Percentiles rank a stretch among this genome's conserved stretches.
Conservation (phyloP, 805 yeast genomes). For the Starmerella vaccinii region DNA sequence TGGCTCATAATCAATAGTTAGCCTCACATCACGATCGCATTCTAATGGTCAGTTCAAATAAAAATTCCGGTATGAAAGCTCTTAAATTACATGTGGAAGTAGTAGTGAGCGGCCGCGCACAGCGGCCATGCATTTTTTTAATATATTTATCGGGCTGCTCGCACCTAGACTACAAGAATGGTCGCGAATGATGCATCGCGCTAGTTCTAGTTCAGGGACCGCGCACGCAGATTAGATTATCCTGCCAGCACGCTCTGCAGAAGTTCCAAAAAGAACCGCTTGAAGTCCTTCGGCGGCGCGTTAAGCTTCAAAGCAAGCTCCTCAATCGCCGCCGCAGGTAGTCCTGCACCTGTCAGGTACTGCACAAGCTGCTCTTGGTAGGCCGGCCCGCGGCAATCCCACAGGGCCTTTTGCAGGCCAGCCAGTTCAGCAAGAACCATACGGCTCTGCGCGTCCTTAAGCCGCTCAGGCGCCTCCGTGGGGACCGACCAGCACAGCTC, state of each 20-base stretch:
- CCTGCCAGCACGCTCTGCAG: slow-evolving; percentile 9
- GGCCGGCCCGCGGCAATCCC: slow-evolving; percentile 37
- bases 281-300: slow-evolving; percentile 22
- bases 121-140: background rate
- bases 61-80: background rate
- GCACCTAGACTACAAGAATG: too few relatives aligned
- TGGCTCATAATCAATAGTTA: background rate
- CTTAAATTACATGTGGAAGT: background rate
- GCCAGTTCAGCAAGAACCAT: slow-evolving; percentile 67
- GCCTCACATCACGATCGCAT: background rate
- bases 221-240: background rate
- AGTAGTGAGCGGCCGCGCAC: background rate
- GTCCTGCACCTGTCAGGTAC: slow-evolving; percentile 23
- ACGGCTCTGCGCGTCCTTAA: slow-evolving; percentile 69
- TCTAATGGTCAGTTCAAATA: background rate
- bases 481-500: slow-evolving; percentile 68
- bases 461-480: slow-evolving; percentile 55
- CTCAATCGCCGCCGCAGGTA: slow-evolving; percentile 16
- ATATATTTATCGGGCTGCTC: background rate
- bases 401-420: slow-evolving; percentile 54
- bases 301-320: slow-evolving; percentile 19
- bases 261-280: slow-evolving; percentile 22
- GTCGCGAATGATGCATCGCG: too few relatives aligned
- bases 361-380: slow-evolving; percentile 19
- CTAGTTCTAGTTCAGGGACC: too few relatives aligned